Evolutionary conservation across 2,329 filamentous ascomycete species (phyloP), one percentile per base, ranked within the genome.

Genomic region (Xylaria sp.): DNA sequence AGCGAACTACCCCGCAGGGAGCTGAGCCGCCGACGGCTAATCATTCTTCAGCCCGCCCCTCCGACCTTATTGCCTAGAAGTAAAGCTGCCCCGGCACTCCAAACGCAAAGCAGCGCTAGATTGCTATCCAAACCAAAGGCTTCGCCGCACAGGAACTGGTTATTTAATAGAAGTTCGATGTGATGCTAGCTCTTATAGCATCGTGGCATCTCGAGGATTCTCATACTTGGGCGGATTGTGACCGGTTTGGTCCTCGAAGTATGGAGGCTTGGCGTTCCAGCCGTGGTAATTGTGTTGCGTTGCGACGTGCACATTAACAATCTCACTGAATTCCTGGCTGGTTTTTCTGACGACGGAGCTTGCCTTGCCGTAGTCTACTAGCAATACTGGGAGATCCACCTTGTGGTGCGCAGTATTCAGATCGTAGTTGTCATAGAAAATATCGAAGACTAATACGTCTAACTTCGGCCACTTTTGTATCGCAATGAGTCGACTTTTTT

Each of bases 381-480:
- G 60, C 48, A 68, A 47, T 62, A 61, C 61, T 21, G 66, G 61
- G 57, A 65, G 66, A 54, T 62, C 37, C 25, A 65, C 55, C 32
- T 37, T 37, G 32, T 10, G 10, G 32, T 37, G 32, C 32, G 32
- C 32, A 37, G 32, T 37, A 37, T 37, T 37, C 32, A 37, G 32
- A 37, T 37, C 32, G 32, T 37, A 37, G 32, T 37, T 37, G 32
- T 37, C 32, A 37, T 37, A 37, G 32, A 37, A 37, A 37, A 37
- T 37, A 37, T 37, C 32, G 32, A 37, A 37, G 32, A 37, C 32
- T 10, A 37, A 37, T 37, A 37, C 32, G 32, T 37, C 32, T 62
- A 58, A 51, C 55, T 54, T 50, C 3, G 47, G 47, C 57, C 66
- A 62, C 42, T 62, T 65, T 37, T 62, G 48, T 61, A 65, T 58